Base-by-base conservation (phyloP, 1,284 basidiomycete genomes). In the Inonotus hispidus region DNA sequence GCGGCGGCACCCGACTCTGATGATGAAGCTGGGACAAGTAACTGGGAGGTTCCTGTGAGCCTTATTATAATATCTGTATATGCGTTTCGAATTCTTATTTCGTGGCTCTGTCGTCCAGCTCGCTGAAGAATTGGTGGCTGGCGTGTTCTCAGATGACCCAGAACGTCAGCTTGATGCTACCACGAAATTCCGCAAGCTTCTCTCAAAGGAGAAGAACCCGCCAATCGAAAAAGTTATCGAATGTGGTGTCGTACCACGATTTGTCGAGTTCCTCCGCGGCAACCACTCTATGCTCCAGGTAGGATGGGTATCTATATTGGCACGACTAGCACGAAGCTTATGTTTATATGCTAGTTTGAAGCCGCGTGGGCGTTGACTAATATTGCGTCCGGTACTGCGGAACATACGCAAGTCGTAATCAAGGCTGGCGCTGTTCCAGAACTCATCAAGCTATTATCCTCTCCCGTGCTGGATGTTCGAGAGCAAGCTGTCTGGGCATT, bases 321-420 rank as follows among this genome's bases (percentile, higher is more conserved):
- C 19, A 32, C 8, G 14, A 52, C 16, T 19, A n/a, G 3, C 2
- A 23, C 16, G 13, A 19, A 1, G 19, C 16, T n/a, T 13, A 14
- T 53, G 53, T 43, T 38, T 39, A 56, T 8, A 56, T 65, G 38
- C 37, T 56, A 98, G 93, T 99, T 99, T 71, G 96, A 99, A 77
- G 96, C 97, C 58, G 97, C 97, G 6, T 99, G 97, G 97, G 97
- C 97, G 50, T 82, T 99, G 68, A 99, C 97, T 70, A 99, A 99
- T 81, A 99, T 99, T 68, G 97, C 97, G 16, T 99, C 97, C 58
- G 97, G 97, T 55, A 99, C 97, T 39, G 95, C 95, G 37, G 93
- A 97, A 67, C 97, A 99, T 75, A 99, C 95, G 52, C 94, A 98
- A 77, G 94, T 98, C 63, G 97, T 99, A 60, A 99, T 99, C 74